phyloP scores from a whole-genome alignment of 176 grass and related monocot genomes.

The Avena atlantica region DNA sequence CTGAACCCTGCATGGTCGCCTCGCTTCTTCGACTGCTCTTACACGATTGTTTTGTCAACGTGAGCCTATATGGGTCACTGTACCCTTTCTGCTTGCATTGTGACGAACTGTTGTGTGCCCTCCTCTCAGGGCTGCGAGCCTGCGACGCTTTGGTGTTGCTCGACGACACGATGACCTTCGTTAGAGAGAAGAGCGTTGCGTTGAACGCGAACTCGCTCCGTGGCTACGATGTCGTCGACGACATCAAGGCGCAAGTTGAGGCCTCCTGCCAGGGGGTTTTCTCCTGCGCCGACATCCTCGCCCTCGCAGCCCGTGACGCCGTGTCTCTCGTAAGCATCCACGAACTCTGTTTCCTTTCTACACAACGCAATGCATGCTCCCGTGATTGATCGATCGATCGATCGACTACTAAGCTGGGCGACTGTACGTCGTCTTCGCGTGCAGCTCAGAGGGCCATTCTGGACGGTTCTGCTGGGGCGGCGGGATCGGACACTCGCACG shows the following conservation, averaged over 20 bases:
- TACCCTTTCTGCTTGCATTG: background rate
- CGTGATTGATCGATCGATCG: too few species aligned
- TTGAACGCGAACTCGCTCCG: slow-evolving; percentile 61
- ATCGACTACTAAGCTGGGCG: too few species aligned
- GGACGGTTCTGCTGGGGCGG: too few species aligned
- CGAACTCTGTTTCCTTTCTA: too few species aligned
- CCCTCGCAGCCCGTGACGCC: slow-evolving; percentile 66
- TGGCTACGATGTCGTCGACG: slow-evolving; percentile 63
- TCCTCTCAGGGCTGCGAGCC: slow-evolving; percentile 1
- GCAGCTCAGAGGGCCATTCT: too few species aligned
- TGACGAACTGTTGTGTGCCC: background rate
- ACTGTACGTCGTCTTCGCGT: too few species aligned
- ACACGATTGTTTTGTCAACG: slow-evolving; percentile 60
- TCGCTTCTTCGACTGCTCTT: slow-evolving; percentile 65
- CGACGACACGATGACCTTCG: slow-evolving; percentile 33
- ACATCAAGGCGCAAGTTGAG: slow-evolving; percentile 61
- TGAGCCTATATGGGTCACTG: background rate
- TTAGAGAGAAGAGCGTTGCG: slow-evolving; percentile 48
- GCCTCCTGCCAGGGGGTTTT: slow-evolving; percentile 49
- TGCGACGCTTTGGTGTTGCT: slow-evolving; percentile 58
- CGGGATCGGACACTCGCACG: too few species aligned
- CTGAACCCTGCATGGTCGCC: slow-evolving; percentile 63
- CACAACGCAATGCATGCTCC: too few species aligned
- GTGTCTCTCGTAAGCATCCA: slow-evolving; percentile 50
- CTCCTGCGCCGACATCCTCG: slow-evolving; percentile 93